A percentile compares a stretch with the other conserved stretches of the same genome.
These are phyloP conservation scores for Neurospora sp. DNA, from an alignment of 495 filamentous ascomycete genomes.

Conservation along the genomic window DNA sequence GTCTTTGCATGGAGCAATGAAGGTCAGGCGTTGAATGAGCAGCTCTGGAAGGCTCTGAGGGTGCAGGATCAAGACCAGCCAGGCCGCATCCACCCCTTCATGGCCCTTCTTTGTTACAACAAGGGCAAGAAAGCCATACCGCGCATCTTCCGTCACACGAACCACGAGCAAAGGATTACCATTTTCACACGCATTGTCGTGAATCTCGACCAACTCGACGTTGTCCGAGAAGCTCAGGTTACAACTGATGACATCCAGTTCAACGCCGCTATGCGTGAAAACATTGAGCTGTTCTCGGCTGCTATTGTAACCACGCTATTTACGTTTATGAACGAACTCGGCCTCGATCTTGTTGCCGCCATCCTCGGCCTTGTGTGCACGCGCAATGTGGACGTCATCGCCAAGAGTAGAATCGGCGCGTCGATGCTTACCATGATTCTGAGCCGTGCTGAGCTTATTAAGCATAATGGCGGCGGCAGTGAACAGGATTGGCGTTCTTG, in stretches of 20 bases:
- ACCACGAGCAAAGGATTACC: slow-evolving; percentile 82
- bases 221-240: slow-evolving; percentile 68
- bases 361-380: slow-evolving; percentile 77
- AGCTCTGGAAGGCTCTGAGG: slow-evolving; percentile 75
- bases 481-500: slow-evolving; percentile 75
- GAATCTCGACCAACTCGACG: slow-evolving; percentile 86
- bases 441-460: slow-evolving; percentile 85
- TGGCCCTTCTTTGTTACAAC: slow-evolving; percentile 83
- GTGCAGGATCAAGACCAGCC: slow-evolving; percentile 82
- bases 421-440: slow-evolving; percentile 90
- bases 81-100: slow-evolving; percentile 80
- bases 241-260: slow-evolving; percentile 58
- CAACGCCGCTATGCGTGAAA: slow-evolving; percentile 66
- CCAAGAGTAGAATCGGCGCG: slow-evolving; percentile 75
- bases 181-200: slow-evolving; percentile 91
- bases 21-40: slow-evolving; percentile 61
- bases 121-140: slow-evolving; percentile 96
- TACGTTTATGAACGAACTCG: slow-evolving; percentile 79
- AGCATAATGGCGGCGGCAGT: slow-evolving; percentile 58
- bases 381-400: slow-evolving; percentile 66
- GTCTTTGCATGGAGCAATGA: slow-evolving; percentile 65
- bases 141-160: slow-evolving; percentile 87
- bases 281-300: slow-evolving; percentile 79
- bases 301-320: slow-evolving; percentile 85
- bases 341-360: slow-evolving; percentile 79